These are phyloP conservation scores for Phytophthora sp. DNA, from an alignment of 352 stramenopile genomes.

Conservation along the genomic window DNA sequence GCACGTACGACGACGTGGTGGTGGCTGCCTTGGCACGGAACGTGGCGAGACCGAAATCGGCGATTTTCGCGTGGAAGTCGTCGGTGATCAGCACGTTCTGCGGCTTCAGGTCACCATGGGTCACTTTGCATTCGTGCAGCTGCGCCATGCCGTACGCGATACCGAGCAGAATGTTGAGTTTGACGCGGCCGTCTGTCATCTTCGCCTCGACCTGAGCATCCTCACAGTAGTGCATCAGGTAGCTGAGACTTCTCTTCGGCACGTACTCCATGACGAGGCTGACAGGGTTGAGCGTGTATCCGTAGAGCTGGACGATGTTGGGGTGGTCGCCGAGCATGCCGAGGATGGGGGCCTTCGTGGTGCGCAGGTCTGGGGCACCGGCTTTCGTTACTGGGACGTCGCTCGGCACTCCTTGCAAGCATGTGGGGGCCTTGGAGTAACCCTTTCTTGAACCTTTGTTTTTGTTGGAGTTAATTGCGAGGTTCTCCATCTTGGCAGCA, in stretches of 20 bases:
- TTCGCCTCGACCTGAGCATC: constrained; percentile 35
- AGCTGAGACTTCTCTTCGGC: constrained; percentile 36
- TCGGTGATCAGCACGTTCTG: constrained; percentile 73
- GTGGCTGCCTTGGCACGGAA: constrained; percentile 33
- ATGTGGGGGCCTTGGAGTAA: not conserved
- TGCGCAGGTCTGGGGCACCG: constrained; percentile 30
- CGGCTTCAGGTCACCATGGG: constrained; percentile 69
- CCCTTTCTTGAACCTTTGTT: not conserved
- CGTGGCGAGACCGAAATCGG: constrained; percentile 68
- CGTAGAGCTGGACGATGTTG: constrained; percentile 43
- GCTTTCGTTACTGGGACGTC: constrained; percentile 31
- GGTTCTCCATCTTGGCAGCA: constrained; percentile 24
- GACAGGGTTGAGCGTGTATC: constrained; percentile 34
- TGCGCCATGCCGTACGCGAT: constrained; percentile 42
- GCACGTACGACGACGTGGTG: constrained; percentile 40
- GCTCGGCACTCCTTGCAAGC: constrained; percentile 6
- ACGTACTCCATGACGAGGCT: constrained; percentile 46
- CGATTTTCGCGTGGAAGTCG: constrained; percentile 80
- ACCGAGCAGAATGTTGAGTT: constrained; percentile 40
- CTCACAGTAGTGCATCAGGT: constrained; percentile 42
- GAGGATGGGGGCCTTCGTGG: constrained; percentile 27
- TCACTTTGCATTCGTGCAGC: constrained; percentile 46
- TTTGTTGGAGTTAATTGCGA: constrained; percentile 12
- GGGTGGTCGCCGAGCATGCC: constrained; percentile 41
- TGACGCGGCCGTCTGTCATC: constrained; percentile 49